A percentile compares a stretch with the other conserved stretches of the same genome.
These are phyloP conservation scores for Lobosporangium transversale DNA, from an alignment of 192 early-diverging fungal genomes.

Conservation along the genomic window DNA sequence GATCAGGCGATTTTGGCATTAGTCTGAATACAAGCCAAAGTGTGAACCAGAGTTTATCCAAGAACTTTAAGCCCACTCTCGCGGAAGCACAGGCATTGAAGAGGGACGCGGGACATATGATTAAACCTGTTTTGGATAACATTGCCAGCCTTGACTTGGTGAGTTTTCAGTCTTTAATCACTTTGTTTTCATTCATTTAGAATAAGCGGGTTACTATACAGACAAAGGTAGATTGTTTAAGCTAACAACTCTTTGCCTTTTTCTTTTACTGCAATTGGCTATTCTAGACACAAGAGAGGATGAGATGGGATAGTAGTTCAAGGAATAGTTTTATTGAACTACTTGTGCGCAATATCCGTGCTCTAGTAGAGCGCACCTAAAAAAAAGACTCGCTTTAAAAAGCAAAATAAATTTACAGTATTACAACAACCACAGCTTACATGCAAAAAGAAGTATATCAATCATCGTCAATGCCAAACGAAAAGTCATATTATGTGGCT, in stretches of 20 bases:
- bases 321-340: slow-evolving; percentile 48
- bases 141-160: slow-evolving; percentile 41
- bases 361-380: slow-evolving; percentile 34
- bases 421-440: too few relatives aligned
- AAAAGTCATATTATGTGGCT: too few relatives aligned
- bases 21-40: slow-evolving; percentile 22
- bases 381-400: background rate
- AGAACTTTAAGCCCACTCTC: slow-evolving; percentile 49
- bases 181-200: too few relatives aligned
- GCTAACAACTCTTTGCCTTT: too few relatives aligned
- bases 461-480: too few relatives aligned
- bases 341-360: slow-evolving; percentile 21
- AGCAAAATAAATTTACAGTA: background rate
- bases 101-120: slow-evolving; percentile 41
- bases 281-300: slow-evolving; percentile 33
- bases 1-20: background rate
- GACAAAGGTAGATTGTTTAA: too few relatives aligned
- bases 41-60: slow-evolving; percentile 36
- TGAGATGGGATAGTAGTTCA: slow-evolving; percentile 29
- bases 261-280: too few relatives aligned
- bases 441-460: too few relatives aligned
- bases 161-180: too few relatives aligned
- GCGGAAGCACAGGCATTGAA: slow-evolving; percentile 45
- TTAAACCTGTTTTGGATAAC: slow-evolving; percentile 30
- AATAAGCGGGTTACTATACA: too few relatives aligned